Evolutionary conservation across 1,284 basidiomycete genomes (phyloP).

Genomic region (Tylopilus sp.): DNA sequence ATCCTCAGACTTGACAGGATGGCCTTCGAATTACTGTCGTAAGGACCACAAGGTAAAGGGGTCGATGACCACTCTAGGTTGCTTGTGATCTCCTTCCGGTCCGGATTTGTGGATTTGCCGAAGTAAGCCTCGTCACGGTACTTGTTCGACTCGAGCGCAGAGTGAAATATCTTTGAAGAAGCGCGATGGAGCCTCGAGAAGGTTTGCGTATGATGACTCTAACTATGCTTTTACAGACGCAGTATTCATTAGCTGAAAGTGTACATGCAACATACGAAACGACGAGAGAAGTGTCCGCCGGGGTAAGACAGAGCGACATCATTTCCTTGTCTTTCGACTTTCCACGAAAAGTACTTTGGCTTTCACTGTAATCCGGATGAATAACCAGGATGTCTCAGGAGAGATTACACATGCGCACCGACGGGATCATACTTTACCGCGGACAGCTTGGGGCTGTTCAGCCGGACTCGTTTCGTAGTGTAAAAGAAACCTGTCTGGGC

Average conservation of each 20-base stretch:
- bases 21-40: neutral
- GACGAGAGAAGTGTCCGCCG: neutral
- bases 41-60: neutral
- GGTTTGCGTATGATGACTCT: too few species aligned
- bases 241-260: neutral
- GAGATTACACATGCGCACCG: slow-evolving; percentile 48
- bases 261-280: neutral
- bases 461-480: slow-evolving; percentile 70
- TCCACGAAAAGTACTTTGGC: slow-evolving; percentile 74
- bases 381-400: slow-evolving; percentile 1
- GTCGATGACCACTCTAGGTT: neutral
- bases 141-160: neutral
- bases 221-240: too few species aligned
- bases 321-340: slow-evolving; percentile 67
- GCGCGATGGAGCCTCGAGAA: neutral
- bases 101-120: neutral
- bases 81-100: neutral
- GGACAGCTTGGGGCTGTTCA: slow-evolving; percentile 64
- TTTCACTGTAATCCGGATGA: slow-evolving; percentile 48
- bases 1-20: neutral
- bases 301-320: slow-evolving; percentile 2
- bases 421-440: slow-evolving; percentile 87
- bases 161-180: too few species aligned
- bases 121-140: neutral
- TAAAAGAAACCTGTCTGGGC: slow-evolving; percentile 91